Evolutionary conservation across 73 alveolate genomes (phyloP).

Genomic region (Uronychia binucleata): DNA sequence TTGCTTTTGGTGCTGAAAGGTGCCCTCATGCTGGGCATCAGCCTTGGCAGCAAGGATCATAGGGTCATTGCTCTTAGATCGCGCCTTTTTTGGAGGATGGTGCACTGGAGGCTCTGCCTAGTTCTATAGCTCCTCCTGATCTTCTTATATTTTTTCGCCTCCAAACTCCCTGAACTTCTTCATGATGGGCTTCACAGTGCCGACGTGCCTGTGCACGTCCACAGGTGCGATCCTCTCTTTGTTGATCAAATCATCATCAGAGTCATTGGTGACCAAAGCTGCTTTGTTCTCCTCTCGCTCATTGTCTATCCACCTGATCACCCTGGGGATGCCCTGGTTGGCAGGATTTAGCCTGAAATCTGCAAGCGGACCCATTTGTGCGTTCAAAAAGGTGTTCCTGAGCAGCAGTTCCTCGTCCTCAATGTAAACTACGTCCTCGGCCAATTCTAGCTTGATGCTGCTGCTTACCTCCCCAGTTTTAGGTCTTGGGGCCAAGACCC

Average conservation of each 20-base stretch:
- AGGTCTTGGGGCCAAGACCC: constrained; percentile 64
- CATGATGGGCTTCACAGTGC: constrained; percentile 1
- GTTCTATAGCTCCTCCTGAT: no score
- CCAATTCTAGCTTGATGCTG: constrained; percentile 2
- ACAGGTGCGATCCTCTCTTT: constrained; percentile 24
- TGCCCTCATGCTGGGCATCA: not conserved
- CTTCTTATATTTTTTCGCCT: no score
- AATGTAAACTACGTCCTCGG: not conserved
- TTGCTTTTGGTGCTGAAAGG: not conserved
- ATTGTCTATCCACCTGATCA: constrained; percentile 39
- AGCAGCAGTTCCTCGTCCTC: constrained; percentile 81
- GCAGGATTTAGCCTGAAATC: constrained; percentile 42
- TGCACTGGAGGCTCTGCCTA: no score
- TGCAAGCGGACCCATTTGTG: constrained; percentile 88
- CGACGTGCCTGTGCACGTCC: not conserved
- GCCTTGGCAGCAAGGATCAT: not conserved
- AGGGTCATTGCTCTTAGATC: not conserved
- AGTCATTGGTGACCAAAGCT: constrained; percentile 33
- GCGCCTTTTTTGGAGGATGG: not conserved
- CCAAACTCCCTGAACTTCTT: no score
- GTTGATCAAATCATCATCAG: constrained; percentile 50
- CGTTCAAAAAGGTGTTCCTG: constrained; percentile 86
- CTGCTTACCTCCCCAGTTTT: constrained; percentile 33
- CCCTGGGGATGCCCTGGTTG: constrained; percentile 2
- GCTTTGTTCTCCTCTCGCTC: constrained; percentile 25